These are phyloP conservation scores for Phytophthora capsici DNA, from an alignment of 352 stramenopile species.

Conservation along the genomic window DNA sequence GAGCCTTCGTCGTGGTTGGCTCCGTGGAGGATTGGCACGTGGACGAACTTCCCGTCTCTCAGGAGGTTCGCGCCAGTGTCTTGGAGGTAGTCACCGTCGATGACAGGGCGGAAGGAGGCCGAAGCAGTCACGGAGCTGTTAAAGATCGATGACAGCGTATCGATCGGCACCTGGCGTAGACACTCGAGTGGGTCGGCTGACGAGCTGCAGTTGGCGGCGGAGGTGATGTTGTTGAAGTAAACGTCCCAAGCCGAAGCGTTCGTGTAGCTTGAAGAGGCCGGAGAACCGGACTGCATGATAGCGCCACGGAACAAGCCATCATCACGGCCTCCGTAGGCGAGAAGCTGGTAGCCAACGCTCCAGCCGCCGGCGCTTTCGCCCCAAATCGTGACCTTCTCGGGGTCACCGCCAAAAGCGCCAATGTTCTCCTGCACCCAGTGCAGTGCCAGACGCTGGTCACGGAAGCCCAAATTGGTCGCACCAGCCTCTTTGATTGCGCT, in stretches of 20 bases:
- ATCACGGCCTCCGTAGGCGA: conserved; percentile 32
- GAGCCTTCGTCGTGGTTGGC: conserved; percentile 36
- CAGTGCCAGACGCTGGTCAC: conserved; percentile 85
- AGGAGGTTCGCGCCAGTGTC: conserved; percentile 16
- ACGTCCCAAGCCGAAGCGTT: conserved; percentile 25
- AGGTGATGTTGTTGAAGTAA: conserved; percentile 37
- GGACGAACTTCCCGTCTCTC: conserved; percentile 27
- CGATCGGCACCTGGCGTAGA: conserved; percentile 29
- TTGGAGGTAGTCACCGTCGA: conserved; percentile 40
- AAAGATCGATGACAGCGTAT: conserved; percentile 22
- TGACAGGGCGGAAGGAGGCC: conserved; percentile 6
- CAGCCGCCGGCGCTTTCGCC: conserved; percentile 54
- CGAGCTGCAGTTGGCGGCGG: conserved; percentile 21
- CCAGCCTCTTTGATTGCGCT: conserved; percentile 45
- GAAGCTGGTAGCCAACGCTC: conserved; percentile 30
- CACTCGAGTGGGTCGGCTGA: conserved; percentile 23
- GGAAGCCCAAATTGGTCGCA: conserved; percentile 65
- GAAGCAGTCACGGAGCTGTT: conserved; percentile 32
- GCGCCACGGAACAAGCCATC: conserved; percentile 30
- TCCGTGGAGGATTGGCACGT: conserved; percentile 25
- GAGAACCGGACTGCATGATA: conserved; percentile 34
- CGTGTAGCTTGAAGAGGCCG: conserved; percentile 19
- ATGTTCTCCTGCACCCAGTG: conserved; percentile 86
- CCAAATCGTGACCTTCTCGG: conserved; percentile 68
- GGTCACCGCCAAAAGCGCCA: conserved; percentile 79